These are phyloP conservation scores for Nepenthes gracilis DNA, from an alignment of 148 eudicot genomes.

Conservation along the genomic window DNA sequence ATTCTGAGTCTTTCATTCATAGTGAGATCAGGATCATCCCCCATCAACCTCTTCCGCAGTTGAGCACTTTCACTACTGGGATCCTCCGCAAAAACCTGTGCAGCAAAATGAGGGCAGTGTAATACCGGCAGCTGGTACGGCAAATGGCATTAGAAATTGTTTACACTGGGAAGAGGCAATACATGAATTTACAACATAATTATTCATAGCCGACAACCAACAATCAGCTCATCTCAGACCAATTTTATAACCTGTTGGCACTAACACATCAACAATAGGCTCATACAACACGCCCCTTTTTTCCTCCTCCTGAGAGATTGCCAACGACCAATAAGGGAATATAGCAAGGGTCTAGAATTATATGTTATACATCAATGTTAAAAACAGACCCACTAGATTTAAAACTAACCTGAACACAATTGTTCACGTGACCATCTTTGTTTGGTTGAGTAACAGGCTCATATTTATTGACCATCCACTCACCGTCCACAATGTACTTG, in stretches of 20 bases:
- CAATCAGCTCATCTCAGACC: no score
- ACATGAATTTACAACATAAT: no score
- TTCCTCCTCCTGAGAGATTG: no score
- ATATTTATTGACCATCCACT: slow-evolving; percentile 60
- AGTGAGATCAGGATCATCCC: slow-evolving; percentile 54
- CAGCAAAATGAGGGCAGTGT: neutral
- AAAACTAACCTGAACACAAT: neutral
- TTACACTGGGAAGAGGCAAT: no score
- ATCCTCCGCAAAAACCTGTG: slow-evolving; percentile 29
- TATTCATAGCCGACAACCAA: neutral
- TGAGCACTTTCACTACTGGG: slow-evolving; percentile 22
- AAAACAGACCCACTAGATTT: neutral
- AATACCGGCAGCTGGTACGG: no score
- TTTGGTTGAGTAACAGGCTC: slow-evolving; percentile 56
- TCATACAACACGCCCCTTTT: no score
- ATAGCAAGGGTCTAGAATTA: no score
- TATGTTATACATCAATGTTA: no score
- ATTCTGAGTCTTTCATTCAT: slow-evolving; percentile 38
- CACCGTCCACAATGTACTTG: slow-evolving; percentile 43
- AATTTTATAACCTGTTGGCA: no score
- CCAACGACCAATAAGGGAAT: no score
- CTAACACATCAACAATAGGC: no score
- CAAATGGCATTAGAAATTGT: no score
- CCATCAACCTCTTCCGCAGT: slow-evolving; percentile 39
- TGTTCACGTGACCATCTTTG: slow-evolving; percentile 48